These are phyloP conservation scores for Singerocomus rubriflavus DNA, from an alignment of 1,284 basidiomycete genomes.

Conservation along the genomic window DNA sequence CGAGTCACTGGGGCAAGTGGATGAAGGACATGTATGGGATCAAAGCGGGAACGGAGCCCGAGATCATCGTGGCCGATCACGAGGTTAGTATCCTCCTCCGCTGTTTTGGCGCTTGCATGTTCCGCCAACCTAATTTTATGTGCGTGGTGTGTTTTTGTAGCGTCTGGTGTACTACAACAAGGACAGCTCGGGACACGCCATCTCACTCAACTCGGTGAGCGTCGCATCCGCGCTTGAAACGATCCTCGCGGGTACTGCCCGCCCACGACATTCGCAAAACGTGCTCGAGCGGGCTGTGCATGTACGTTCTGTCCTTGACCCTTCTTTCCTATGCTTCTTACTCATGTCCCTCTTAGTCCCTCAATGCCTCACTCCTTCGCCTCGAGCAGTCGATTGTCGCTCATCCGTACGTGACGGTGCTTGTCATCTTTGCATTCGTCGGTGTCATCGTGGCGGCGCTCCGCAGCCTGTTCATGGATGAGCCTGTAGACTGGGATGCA, in stretches of 20 bases:
- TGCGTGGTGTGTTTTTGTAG: conserved; percentile 33
- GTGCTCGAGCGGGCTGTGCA: conserved; percentile 62
- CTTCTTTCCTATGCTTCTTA: too few relatives aligned
- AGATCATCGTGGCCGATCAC: conserved; percentile 78
- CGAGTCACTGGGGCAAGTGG: conserved; percentile 78
- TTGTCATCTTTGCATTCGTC: conserved; percentile 12
- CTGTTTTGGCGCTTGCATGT: background rate
- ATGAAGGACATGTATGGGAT: conserved; percentile 85
- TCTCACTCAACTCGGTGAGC: conserved; percentile 54
- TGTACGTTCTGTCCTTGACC: conserved; percentile 41
- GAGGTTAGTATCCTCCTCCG: conserved; percentile 34
- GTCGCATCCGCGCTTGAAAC: conserved; percentile 74
- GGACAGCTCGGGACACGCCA: conserved; percentile 48
- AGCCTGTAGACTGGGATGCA: conserved; percentile 9
- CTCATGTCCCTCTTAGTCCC: conserved; percentile 9
- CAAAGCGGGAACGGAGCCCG: conserved; percentile 43
- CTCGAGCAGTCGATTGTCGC: conserved; percentile 12
- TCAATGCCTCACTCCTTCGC: conserved; percentile 15
- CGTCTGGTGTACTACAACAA: conserved; percentile 65
- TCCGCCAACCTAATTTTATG: background rate
- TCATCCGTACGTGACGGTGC: conserved; percentile 24
- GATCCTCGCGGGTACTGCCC: conserved; percentile 53
- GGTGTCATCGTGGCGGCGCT: conserved; percentile 14
- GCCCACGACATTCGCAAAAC: conserved; percentile 68
- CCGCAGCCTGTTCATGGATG: conserved; percentile 15